Base-by-base conservation (phyloP, 1,284 basidiomycete genomes). In the Microbotryum lychnidis-dioicae region DNA sequence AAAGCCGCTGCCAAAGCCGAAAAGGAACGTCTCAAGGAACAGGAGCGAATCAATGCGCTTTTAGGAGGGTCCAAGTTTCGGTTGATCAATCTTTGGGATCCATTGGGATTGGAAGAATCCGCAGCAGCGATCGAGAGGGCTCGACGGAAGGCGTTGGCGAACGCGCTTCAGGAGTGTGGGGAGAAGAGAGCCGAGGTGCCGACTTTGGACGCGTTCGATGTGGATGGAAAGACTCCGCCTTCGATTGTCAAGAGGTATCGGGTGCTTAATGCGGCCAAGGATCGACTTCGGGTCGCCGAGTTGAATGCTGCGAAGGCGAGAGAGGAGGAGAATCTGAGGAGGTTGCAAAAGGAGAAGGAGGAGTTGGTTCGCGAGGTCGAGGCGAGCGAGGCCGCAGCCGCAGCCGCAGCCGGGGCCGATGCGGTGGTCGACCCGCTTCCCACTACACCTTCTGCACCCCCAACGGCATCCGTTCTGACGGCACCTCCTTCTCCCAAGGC, bases 1-100 rank as follows among this genome's bases (percentile, higher is more conserved):
- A 68, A 68, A 52, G 62, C 65, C n/a, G 67, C 67, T 33, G 63
- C 59, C 56, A 68, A 68, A 53, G 47, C 57, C 42, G 62, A 63
- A 18, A 62, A 64, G 54, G 67, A 68, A 44, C 57, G 62, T n/a
- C 61, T 66, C 54, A 63, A 63, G 51, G 64, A 68, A 58, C 63
- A 68, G 58, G 60, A 64, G 23, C 57, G 62, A 25, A 50, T 68
- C 12, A 56, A 65, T n/a, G 50, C 37, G 16, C 31, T 62, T 20
- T 57, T 68, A 5, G 58, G 58, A 14, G 58, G 58, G 10, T 56
- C 27, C 8, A 58, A 58, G 16, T 37, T 66, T 9, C 44, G 49
- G n/a, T 25, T 68, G 10, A 53, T 58, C 10, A 53, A 68, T 48
- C 44, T 68, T 8, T 64, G 21, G 44, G 60, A 68, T 42, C 66